Percentiles rank a stretch among this genome's conserved stretches.
These are phyloP conservation scores for Triticum monococcum DNA, from an alignment of 176 grass and related monocot genomes.

Conservation along the genomic window DNA sequence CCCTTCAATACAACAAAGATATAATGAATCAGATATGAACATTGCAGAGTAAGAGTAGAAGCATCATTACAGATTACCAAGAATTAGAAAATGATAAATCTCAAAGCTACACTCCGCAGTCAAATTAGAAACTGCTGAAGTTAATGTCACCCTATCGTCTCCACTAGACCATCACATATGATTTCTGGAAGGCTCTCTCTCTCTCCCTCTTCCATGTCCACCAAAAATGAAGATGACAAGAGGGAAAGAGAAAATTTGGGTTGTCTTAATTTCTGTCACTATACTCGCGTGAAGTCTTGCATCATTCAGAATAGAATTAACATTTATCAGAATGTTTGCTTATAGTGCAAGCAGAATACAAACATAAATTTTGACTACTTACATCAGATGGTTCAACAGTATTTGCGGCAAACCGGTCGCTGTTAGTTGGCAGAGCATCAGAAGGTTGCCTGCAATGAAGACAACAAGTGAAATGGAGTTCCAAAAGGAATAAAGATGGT, in stretches of 20 bases:
- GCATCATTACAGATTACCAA: background rate
- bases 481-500: background rate
- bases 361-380: constrained; percentile 13
- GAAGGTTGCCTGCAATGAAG: constrained; percentile 60
- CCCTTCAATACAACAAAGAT: constrained; percentile 41
- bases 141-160: background rate
- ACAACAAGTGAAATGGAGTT: constrained; percentile 4
- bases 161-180: background rate
- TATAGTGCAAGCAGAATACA: background rate
- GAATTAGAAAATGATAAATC: constrained; percentile 2
- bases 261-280: background rate
- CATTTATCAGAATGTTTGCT: background rate
- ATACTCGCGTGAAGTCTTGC: background rate
- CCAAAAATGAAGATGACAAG: background rate
- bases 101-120: background rate
- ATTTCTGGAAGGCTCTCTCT: background rate
- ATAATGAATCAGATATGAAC: background rate
- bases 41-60: constrained; percentile 18
- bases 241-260: background rate
- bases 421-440: constrained; percentile 65
- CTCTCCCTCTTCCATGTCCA: background rate
- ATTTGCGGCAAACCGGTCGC: constrained; percentile 74
- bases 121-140: background rate
- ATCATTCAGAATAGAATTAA: background rate
- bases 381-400: constrained; percentile 77